Evolutionary conservation across 345 rosid species (phyloP).

Genomic region (Dovyalis caffra): DNA sequence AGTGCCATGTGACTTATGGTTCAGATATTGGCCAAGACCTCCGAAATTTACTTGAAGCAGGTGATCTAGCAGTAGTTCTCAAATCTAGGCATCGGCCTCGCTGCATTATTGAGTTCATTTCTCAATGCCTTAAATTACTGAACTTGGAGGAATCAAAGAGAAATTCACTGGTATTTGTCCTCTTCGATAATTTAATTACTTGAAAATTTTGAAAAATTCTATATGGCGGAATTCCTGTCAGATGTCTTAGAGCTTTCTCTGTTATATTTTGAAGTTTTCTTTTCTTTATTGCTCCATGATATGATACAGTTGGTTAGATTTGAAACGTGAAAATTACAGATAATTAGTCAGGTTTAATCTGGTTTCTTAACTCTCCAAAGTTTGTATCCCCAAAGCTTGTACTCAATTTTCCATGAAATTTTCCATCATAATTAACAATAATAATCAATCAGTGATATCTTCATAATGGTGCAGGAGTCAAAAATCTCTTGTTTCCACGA

Average conservation of each 20-base stretch:
- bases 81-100: constrained; percentile 75
- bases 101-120: constrained; percentile 74
- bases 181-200: constrained; percentile 1
- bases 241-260: neutral
- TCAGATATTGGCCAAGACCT: constrained; percentile 74
- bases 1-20: constrained; percentile 80
- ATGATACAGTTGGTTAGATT: neutral
- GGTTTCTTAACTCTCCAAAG: neutral
- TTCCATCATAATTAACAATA: neutral
- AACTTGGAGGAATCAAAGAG: constrained; percentile 60
- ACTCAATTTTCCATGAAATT: neutral
- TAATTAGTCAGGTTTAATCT: neutral
- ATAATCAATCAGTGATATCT: neutral
- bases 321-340: neutral
- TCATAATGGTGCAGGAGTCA: constrained; percentile 54
- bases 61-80: constrained; percentile 70
- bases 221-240: neutral
- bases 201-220: too few species aligned
- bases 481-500: constrained; percentile 74
- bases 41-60: constrained; percentile 53
- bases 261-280: neutral
- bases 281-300: too few species aligned
- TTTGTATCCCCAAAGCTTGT: neutral
- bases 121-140: constrained; percentile 60
- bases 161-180: constrained; percentile 56